Conservation (phyloP, 805 yeast species). For the Saturnispora besseyi region DNA sequence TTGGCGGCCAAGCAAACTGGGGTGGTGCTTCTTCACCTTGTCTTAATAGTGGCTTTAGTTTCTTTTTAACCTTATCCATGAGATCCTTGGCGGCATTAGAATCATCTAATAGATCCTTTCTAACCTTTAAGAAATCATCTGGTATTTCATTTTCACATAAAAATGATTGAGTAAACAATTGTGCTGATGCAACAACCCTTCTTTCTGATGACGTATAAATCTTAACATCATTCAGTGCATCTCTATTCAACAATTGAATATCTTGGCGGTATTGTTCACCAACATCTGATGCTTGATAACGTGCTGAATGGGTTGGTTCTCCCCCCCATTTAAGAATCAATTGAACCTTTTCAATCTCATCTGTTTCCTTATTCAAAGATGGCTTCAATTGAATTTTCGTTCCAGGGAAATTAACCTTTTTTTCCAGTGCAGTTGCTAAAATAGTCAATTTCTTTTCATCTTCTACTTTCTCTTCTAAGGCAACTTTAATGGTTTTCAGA, state of each 20-base stretch:
- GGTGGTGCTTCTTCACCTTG: conserved; percentile 97
- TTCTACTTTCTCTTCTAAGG: conserved; percentile 71
- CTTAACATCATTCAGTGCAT: conserved; percentile 74
- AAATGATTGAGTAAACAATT: conserved; percentile 67
- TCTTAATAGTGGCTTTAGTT: conserved; percentile 84
- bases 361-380: conserved; percentile 46
- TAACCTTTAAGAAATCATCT: conserved; percentile 67
- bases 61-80: conserved; percentile 97
- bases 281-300: conserved; percentile 86
- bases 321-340: conserved; percentile 98
- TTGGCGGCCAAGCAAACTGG: conserved; percentile 97
- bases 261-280: conserved; percentile 96
- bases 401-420: conserved; percentile 87
- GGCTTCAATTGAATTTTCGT: conserved; percentile 96
- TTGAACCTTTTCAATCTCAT: conserved; percentile 87
- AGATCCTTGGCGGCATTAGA: conserved; percentile 96
- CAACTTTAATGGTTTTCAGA: conserved; percentile 72
- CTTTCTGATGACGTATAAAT: conserved; percentile 91
- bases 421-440: conserved; percentile 73
- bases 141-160: conserved; percentile 64
- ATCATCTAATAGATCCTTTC: conserved; percentile 90
- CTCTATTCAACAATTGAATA: conserved; percentile 73
- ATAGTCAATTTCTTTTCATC: conserved; percentile 70
- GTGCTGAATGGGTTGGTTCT: conserved; percentile 97
- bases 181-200: conserved; percentile 89